phyloP scores from a whole-genome alignment of 2,329 filamentous ascomycete species.

The Elsinoe fawcettii region DNA sequence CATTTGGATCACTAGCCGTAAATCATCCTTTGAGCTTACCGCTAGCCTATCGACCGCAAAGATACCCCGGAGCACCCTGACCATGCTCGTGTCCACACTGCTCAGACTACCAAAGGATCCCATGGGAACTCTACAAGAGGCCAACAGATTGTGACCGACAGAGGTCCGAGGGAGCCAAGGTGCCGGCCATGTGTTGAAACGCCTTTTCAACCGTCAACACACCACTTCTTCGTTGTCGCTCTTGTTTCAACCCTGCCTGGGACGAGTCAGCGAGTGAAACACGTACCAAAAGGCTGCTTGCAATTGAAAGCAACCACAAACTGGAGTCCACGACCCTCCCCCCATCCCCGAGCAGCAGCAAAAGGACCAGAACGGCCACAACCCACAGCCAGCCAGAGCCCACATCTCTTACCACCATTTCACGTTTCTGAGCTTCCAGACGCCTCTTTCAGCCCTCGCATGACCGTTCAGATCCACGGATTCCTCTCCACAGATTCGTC shows the following conservation, averaged over 20 bases:
- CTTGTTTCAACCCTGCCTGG: constrained; percentile 5
- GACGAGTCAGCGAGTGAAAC: constrained; percentile 3
- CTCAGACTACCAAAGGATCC: neutral
- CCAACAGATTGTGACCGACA: neutral
- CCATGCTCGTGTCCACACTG: neutral
- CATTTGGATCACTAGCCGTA: constrained; percentile 12
- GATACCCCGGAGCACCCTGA: neutral
- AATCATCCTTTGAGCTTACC: neutral
- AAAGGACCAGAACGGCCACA: constrained; percentile 1
- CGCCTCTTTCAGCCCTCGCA: constrained; percentile 6
- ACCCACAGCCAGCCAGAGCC: neutral
- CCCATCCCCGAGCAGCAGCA: neutral
- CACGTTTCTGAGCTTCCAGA: neutral
- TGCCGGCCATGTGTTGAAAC: constrained; percentile 10
- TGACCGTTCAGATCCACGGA: constrained; percentile 7
- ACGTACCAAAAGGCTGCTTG: neutral
- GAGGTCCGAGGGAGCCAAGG: neutral
- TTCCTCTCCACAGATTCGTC: constrained; percentile 8
- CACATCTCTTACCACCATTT: neutral
- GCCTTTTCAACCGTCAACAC: constrained; percentile 7
- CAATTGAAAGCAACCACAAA: neutral
- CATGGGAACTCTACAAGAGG: neutral
- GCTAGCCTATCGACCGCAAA: constrained; percentile 11
- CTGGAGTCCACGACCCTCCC: neutral
- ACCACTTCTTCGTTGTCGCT: neutral